A percentile compares a stretch with the other conserved stretches of the same genome.
phyloP scores from a whole-genome alignment of 805 yeast genomes.

The Starmerella bacillaris region DNA sequence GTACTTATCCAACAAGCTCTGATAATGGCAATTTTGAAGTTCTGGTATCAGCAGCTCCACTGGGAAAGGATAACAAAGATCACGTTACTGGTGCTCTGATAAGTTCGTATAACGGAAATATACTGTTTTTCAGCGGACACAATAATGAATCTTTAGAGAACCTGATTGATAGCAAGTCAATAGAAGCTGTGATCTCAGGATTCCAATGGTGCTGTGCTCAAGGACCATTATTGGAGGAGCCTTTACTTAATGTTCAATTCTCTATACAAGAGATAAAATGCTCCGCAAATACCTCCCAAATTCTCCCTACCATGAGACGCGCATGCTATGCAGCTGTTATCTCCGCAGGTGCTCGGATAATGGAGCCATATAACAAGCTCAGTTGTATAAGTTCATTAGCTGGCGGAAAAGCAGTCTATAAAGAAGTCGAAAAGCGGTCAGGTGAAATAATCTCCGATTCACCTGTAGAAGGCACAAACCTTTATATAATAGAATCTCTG shows the following conservation, averaged over 20 bases:
- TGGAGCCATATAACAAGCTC: conserved; percentile 66
- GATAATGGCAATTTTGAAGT: not conserved
- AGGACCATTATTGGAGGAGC: conserved; percentile 88
- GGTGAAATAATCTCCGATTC: conserved; percentile 35
- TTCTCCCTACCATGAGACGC: conserved; percentile 63
- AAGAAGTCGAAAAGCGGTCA: conserved; percentile 43
- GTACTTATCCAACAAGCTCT: not conserved
- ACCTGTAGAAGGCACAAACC: conserved; percentile 57
- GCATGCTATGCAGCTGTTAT: conserved; percentile 72
- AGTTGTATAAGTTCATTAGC: conserved; percentile 37
- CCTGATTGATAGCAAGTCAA: not conserved
- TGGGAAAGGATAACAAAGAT: not conserved
- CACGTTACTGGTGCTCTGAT: not conserved
- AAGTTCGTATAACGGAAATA: not conserved
- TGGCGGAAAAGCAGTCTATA: conserved; percentile 33
- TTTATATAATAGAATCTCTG: conserved; percentile 41
- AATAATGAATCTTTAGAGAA: too few species aligned
- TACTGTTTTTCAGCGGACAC: too few species aligned
- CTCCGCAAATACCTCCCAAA: conserved; percentile 32
- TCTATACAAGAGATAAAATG: conserved; percentile 42
- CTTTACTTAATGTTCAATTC: conserved; percentile 51
- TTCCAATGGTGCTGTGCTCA: conserved; percentile 68
- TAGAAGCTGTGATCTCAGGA: conserved; percentile 33
- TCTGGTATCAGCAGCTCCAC: not conserved
- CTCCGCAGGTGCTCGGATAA: conserved; percentile 55